These are phyloP conservation scores for Dothistroma pini DNA, from an alignment of 2,329 filamentous ascomycete species.

Conservation along the genomic window DNA sequence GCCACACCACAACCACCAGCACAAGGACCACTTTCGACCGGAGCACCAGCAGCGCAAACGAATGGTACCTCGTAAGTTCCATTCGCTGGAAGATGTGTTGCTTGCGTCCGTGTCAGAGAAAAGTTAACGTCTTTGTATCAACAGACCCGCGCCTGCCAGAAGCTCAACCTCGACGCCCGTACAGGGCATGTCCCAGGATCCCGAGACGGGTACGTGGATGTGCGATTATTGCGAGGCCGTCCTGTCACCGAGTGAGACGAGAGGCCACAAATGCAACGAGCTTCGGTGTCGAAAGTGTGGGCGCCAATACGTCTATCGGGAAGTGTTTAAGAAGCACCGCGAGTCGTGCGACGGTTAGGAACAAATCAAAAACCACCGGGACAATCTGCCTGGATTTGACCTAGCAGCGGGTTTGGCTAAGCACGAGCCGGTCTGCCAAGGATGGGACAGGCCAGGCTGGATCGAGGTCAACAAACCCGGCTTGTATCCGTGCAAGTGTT, in stretches of 20 bases:
- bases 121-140: slow-evolving; percentile 2
- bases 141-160: slow-evolving; percentile 1
- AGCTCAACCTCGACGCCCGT: neutral
- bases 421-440: too few species aligned
- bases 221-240: neutral
- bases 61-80: slow-evolving; percentile 22
- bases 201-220: slow-evolving; percentile 2
- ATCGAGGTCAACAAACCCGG: too few species aligned
- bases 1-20: slow-evolving; percentile 26
- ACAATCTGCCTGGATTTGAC: too few species aligned
- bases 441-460: too few species aligned
- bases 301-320: slow-evolving; percentile 5
- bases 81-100: neutral
- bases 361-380: too few species aligned
- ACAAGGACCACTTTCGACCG: slow-evolving; percentile 5
- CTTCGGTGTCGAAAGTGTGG: slow-evolving; percentile 3
- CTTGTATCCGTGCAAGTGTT: too few species aligned
- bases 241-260: neutral
- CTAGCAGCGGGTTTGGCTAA: too few species aligned
- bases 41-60: slow-evolving; percentile 10
- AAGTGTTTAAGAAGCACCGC: slow-evolving; percentile 7
- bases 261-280: neutral
- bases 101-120: neutral
- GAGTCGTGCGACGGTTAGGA: slow-evolving; percentile 2
- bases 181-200: neutral